These are phyloP conservation scores for Cryptococcus maquisensis DNA, from an alignment of 1,284 basidiomycete genomes.

Conservation along the genomic window DNA sequence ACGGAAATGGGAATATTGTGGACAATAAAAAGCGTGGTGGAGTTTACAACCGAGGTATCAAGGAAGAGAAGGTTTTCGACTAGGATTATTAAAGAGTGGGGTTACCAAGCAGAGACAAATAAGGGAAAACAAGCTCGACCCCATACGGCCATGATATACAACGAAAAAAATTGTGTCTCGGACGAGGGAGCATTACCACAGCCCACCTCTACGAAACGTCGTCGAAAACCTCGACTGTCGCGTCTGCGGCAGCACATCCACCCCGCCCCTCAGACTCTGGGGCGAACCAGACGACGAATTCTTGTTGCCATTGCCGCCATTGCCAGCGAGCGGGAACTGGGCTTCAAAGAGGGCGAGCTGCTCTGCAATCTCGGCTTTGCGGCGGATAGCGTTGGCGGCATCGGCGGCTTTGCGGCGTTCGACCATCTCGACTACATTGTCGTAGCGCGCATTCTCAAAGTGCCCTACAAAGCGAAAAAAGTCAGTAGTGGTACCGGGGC, in stretches of 20 bases:
- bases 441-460: not conserved
- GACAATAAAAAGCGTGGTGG: not conserved
- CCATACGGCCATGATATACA: no score
- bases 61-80: not conserved
- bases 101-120: no score
- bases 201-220: no score
- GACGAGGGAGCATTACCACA: no score
- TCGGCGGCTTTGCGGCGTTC: not conserved
- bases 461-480: not conserved
- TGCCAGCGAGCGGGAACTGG: not conserved
- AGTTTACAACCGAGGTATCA: not conserved
- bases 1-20: not conserved
- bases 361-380: not conserved
- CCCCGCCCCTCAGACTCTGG: no score
- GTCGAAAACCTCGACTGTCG: no score
- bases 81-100: no score
- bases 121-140: no score
- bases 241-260: no score
- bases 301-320: not conserved
- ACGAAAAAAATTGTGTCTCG: no score
- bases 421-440: not conserved
- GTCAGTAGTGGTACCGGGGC: not conserved
- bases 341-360: not conserved
- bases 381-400: not conserved
- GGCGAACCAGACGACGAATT: not conserved